These are phyloP conservation scores for Trichoderma koningii DNA, from an alignment of 2,329 filamentous ascomycete genomes.

Conservation along the genomic window DNA sequence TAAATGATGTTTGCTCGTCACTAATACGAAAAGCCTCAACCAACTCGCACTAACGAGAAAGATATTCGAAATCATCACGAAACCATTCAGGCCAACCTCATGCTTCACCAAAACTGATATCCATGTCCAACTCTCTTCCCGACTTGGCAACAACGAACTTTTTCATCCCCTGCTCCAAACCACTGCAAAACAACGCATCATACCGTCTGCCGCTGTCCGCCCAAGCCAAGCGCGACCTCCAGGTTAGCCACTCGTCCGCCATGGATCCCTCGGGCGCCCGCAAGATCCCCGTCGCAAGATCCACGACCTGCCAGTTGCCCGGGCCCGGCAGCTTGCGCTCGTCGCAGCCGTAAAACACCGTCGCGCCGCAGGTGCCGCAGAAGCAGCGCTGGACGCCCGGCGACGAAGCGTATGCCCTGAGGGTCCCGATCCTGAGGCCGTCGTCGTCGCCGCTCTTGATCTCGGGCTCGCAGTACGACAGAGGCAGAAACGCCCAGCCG, in stretches of 20 bases:
- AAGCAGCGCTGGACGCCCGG: conserved; percentile 46
- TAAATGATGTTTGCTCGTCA: no score
- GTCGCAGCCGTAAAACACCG: conserved; percentile 42
- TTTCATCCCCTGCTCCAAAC: conserved; percentile 43
- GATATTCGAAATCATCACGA: neutral
- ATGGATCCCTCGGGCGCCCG: conserved; percentile 48
- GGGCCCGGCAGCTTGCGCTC: conserved; percentile 36
- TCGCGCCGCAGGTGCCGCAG: conserved; percentile 51
- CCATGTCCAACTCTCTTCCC: conserved; percentile 34
- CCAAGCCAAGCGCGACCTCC: conserved; percentile 45
- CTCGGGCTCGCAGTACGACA: conserved; percentile 41
- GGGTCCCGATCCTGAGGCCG: conserved; percentile 44
- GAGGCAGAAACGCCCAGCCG: conserved; percentile 48
- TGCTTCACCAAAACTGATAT: neutral
- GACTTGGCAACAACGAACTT: conserved; percentile 43
- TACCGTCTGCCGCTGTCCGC: conserved; percentile 41
- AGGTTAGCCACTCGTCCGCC: conserved; percentile 51
- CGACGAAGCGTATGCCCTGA: conserved; percentile 47
- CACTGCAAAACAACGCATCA: conserved; percentile 42
- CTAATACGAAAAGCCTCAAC: no score
- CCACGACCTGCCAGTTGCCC: conserved; percentile 42
- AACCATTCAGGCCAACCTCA: neutral
- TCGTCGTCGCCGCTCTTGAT: conserved; percentile 34
- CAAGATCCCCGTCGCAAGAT: conserved; percentile 49
- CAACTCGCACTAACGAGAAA: no score